Percentiles rank a stretch among this genome's conserved stretches.
phyloP scores from a whole-genome alignment of 148 eudicot genomes.

The Chenopodium suecicum region DNA sequence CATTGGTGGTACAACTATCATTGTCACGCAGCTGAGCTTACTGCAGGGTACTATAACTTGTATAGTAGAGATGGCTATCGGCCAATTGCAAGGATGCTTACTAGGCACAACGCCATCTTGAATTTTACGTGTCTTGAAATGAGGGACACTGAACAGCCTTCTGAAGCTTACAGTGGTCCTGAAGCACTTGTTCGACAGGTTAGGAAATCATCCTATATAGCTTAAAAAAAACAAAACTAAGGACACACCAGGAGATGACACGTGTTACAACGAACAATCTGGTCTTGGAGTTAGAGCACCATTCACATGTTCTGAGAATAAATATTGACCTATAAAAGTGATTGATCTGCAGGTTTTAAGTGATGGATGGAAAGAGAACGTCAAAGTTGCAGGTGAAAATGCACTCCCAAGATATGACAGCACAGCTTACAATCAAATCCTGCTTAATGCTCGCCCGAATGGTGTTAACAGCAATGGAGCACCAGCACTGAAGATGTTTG shows the following conservation, averaged over 20 bases:
- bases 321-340: background rate
- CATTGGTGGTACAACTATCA: slow-evolving; percentile 86
- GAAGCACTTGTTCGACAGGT: slow-evolving; percentile 80
- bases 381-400: slow-evolving; percentile 76
- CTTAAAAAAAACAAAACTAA: background rate
- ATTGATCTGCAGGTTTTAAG: slow-evolving; percentile 52
- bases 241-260: too few species aligned
- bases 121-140: slow-evolving; percentile 96
- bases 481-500: slow-evolving; percentile 61
- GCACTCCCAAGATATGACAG: slow-evolving; percentile 75
- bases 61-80: slow-evolving; percentile 69
- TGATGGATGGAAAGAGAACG: slow-evolving; percentile 53
- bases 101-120: slow-evolving; percentile 68
- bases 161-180: slow-evolving; percentile 69
- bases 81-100: slow-evolving; percentile 77
- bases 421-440: slow-evolving; percentile 65
- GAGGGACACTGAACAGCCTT: slow-evolving; percentile 80
- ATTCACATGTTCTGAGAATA: background rate
- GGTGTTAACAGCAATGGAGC: slow-evolving; percentile 44
- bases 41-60: slow-evolving; percentile 90
- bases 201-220: background rate
- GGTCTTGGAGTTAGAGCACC: background rate
- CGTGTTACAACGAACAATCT: background rate
- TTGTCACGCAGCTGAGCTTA: slow-evolving; percentile 88
- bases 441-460: slow-evolving; percentile 60